Base-by-base conservation (phyloP, 2,329 filamentous ascomycete genomes). In the Paecilomyces fulvus region DNA sequence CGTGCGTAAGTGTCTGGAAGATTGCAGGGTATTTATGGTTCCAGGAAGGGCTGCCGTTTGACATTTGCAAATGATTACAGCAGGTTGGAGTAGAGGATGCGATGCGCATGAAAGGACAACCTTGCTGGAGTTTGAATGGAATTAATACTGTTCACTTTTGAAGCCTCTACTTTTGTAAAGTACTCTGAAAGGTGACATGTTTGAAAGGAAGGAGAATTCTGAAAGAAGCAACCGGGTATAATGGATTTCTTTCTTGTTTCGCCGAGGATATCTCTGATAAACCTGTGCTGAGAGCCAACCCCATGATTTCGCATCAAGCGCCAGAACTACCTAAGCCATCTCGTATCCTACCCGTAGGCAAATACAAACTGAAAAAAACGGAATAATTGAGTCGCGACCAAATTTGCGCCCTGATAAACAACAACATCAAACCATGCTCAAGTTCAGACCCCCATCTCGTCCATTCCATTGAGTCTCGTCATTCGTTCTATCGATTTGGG, bases 351-450 rank as follows among this genome's bases (percentile, higher is more conserved):
- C 37, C 37, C 37, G 37, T 43, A 43, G 37, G n/a, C 30, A 31
- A 30, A 54, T 5, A 21, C 10, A 56, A 56, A 46, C 55, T 56
- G 37, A 58, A 56, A 58, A 56, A 51, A 56, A 54, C 55, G 53
- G 43, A 53, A 50, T 51, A 52, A 12, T 49, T n/a, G 48, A 23
- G 20, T 49, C 25, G 20, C 48, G 25, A 49, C 48, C 20, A 28
- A 49, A n/a, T 49, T 28, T 49, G 25, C 21, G 20, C 25, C 20
- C 21, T 49, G n/a, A 51, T 49, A 56, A 30, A 53, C 50, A 8
- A 43, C 52, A 49, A 21, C 25, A 23, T 60, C 52, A 70, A 54
- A 65, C 55, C 61, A 70, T 67, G 58, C 67, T 67, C 55, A 71
- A 52, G 60, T 71, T 66, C 53, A 63, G 62, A 55, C 66, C 58